These are phyloP conservation scores for Nicotiana tabacum DNA, from an alignment of 257 asterid genomes.

Conservation along the genomic window DNA sequence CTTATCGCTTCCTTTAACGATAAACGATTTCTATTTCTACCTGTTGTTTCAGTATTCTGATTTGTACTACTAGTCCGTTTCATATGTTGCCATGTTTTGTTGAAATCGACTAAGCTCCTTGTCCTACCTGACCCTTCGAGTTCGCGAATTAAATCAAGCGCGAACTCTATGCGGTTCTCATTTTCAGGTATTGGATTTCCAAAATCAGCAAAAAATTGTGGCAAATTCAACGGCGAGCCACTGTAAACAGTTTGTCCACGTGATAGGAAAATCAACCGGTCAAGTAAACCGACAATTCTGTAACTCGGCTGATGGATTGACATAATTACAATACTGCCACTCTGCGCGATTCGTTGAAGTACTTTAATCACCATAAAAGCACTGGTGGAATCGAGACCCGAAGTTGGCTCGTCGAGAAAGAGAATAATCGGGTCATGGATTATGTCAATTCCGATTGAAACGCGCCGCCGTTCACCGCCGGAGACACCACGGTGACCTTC, in stretches of 20 bases:
- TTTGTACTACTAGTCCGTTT: not conserved
- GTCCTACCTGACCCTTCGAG: slow-evolving; percentile 33
- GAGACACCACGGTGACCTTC: slow-evolving; percentile 44
- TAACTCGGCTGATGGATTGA: slow-evolving; percentile 48
- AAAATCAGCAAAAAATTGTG: slow-evolving; percentile 25
- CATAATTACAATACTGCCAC: slow-evolving; percentile 47
- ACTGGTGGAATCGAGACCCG: slow-evolving; percentile 47
- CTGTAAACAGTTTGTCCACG: slow-evolving; percentile 34
- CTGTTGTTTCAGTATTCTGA: not conserved
- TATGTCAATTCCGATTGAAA: slow-evolving; percentile 40
- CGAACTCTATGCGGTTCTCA: slow-evolving; percentile 33
- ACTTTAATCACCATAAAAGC: slow-evolving; percentile 44
- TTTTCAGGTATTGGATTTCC: slow-evolving; percentile 40
- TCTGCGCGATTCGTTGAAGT: slow-evolving; percentile 37
- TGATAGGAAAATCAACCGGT: slow-evolving; percentile 30
- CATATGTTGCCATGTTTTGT: slow-evolving; percentile 18
- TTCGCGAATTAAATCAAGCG: slow-evolving; percentile 37
- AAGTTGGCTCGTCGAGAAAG: slow-evolving; percentile 48
- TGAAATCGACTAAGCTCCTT: slow-evolving; percentile 30
- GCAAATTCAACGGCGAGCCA: slow-evolving; percentile 27
- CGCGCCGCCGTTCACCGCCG: slow-evolving; percentile 42
- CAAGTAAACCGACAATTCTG: slow-evolving; percentile 33
- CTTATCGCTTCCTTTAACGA: slow-evolving; percentile 35
- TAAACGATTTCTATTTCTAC: not conserved
- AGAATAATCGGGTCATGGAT: slow-evolving; percentile 42